phyloP scores from a whole-genome alignment of 176 grass and related monocot genomes.

The Eleusine indica region DNA sequence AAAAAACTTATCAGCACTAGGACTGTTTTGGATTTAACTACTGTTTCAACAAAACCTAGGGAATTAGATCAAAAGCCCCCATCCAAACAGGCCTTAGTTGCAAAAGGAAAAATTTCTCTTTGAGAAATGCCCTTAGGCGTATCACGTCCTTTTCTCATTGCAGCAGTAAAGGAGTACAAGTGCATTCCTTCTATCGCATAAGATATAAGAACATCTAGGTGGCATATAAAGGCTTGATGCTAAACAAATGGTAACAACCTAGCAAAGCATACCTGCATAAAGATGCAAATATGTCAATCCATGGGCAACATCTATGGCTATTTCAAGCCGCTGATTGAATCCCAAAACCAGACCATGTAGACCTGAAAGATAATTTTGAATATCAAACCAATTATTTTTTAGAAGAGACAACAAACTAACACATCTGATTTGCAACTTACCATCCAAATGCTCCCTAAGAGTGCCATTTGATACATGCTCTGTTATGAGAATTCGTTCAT shows the following conservation, averaged over 20 bases:
- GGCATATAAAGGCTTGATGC: background rate
- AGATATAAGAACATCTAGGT: background rate
- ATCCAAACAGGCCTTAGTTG: background rate
- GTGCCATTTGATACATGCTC: conserved; percentile 91
- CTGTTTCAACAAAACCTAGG: background rate
- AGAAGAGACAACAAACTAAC: conserved; percentile 36
- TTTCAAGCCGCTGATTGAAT: conserved; percentile 89
- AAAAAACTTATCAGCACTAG: background rate
- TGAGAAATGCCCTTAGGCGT: background rate
- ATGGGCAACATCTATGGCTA: conserved; percentile 93
- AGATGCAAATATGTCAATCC: conserved; percentile 96
- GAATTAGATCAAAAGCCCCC: background rate
- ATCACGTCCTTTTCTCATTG: conserved; percentile 13
- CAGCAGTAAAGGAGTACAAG: background rate
- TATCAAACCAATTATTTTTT: conserved; percentile 7
- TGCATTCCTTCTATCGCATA: conserved; percentile 1
- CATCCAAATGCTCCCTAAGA: conserved; percentile 97
- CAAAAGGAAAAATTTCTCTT: background rate
- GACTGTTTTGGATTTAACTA: background rate
- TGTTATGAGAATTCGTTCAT: conserved; percentile 76
- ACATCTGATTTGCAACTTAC: conserved; percentile 61
- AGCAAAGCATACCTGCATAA: conserved; percentile 75
- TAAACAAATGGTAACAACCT: conserved; percentile 34
- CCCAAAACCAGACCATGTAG: conserved; percentile 61
- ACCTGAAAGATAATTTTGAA: conserved; percentile 65